Base-by-base conservation (phyloP, 345 rosid genomes). In the Clarkia xantiana region DNA sequence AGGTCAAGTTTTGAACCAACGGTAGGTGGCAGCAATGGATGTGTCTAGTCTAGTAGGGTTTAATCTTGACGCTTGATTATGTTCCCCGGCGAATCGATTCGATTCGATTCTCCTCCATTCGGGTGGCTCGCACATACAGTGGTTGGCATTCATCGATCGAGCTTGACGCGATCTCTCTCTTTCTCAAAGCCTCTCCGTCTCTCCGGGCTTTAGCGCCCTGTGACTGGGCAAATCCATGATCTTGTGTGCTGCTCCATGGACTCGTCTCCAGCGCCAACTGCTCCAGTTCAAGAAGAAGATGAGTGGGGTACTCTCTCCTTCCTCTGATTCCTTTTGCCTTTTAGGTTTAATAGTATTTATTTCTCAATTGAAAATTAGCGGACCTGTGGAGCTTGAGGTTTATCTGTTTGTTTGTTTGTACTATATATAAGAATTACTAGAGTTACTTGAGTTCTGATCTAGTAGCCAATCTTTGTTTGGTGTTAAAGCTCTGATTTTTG, bases 261-360 rank as follows among this genome's bases (percentile, higher is more conserved):
- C 62, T 65, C 75, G 59, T 70, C 78, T 66, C 73, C 78, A 34
- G 58, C 55, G 40, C 74, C 54, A 67, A 59, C 71, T 58, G 55
- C 69, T 64, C 67, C 79, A 5, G 22, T 59, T 51, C 77, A 69
- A 47, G 77, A 78, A 67, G 88, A 84, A 55, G 93, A 88, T 55
- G 89, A 71, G 64, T 84, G 97, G 97, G 94, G 94, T 88, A 70
- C 59, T 59, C 29, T 8, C 36, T 40, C 55, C n/a, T 53, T 17
- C 18, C 44, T 59, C 29, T 52, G 5, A 3, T 40, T 14, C 20
- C 42, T 18, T 46, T 23, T 2, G 8, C 16, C 14, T 53, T 34
- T 51, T 52, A 49, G 54, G 41, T 58, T 56, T 49, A 22, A n/a
- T 42, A 14, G 50, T 49, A 18, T 14, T 42, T 14, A 51, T 57